These are phyloP conservation scores for Candida nitratophila DNA, from an alignment of 805 yeast species.

Conservation along the genomic window DNA sequence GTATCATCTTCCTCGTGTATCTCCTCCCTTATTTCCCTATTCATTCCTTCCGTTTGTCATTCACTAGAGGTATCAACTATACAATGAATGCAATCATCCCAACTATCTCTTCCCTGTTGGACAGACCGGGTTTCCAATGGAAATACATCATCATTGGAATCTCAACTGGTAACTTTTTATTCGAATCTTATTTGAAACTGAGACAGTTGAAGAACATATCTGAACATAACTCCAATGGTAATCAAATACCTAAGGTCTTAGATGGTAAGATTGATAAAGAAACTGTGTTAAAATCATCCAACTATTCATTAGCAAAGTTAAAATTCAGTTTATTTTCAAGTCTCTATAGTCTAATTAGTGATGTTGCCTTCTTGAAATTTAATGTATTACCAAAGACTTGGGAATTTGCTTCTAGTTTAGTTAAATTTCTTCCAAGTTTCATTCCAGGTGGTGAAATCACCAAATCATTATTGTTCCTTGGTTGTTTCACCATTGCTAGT, in stretches of 20 bases:
- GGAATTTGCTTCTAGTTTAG: constrained; percentile 24
- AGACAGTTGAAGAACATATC: constrained; percentile 71
- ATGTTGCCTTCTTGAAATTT: constrained; percentile 47
- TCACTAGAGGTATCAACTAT: too few species aligned
- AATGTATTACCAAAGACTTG: constrained; percentile 64
- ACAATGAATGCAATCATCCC: constrained; percentile 13
- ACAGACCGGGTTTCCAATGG: constrained; percentile 73
- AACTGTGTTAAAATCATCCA: constrained; percentile 70
- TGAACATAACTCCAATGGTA: constrained; percentile 26
- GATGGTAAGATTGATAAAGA: constrained; percentile 62
- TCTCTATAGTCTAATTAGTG: constrained; percentile 44
- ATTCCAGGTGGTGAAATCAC: constrained; percentile 48
- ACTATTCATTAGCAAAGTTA: constrained; percentile 74
- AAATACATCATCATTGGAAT: constrained; percentile 67
- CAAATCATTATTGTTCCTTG: constrained; percentile 62
- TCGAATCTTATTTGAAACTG: constrained; percentile 64
- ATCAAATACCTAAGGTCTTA: constrained; percentile 56
- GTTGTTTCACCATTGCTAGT: constrained; percentile 41
- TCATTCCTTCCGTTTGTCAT: too few species aligned
- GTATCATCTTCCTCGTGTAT: too few species aligned
- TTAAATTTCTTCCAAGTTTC: constrained; percentile 5
- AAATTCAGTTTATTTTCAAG: constrained; percentile 55
- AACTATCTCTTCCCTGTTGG: constrained; percentile 44
- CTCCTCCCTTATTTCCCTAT: too few species aligned
- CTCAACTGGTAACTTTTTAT: constrained; percentile 65